Base-by-base conservation (phyloP, 2,329 filamentous ascomycete species). In the Pseudogymnoascus sp. region DNA sequence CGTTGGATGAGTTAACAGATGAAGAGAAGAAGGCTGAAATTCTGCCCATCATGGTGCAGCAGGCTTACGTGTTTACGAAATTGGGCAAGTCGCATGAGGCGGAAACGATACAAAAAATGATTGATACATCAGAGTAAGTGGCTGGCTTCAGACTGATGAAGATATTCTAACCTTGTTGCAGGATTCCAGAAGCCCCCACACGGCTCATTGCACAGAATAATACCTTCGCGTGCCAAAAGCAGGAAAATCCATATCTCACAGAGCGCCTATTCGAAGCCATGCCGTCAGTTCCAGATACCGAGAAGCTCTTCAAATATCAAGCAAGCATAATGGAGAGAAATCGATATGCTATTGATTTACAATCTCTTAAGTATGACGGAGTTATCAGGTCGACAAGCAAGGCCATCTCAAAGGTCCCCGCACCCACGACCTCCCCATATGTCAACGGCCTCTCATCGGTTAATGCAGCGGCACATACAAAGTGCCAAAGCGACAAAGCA, bases 1-100 rank as follows among this genome's bases (percentile, higher is more conserved):
- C 83, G 4, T 82, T 89, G 11, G 89, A 92, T 61, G 90, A 93
- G 65, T 77, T 93, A 65, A 82, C 79, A 16, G 85, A 90, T 4
- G 87, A 89, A 62, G 90, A 95, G 68, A 92, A 90, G 78, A 81
- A 84, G 73, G 81, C 83, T 0, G 90, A 96, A 75, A 77, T 92
- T 67, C 78, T 90, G 31, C 89, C 90, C 8, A 92, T 96, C 65
- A 80, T 87, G 34, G 83, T 90, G 23, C 91, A 95, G 75, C 87
- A 91, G 71, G 83, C 89, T 25, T 93, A 89, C 70, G 87, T 91
- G 1, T 81, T 90, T 64, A 82, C 83, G 1, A 85, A 83, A 68
- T 74, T 90, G 66, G 90, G 89, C 16, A 87, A 87, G 70, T 71
- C 79, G 14, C 81, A 85, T 25, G 87, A 92, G 69, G 90, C 90